Base-by-base conservation (phyloP, 495 filamentous ascomycete genomes). In the Penicillium flavigenum region DNA sequence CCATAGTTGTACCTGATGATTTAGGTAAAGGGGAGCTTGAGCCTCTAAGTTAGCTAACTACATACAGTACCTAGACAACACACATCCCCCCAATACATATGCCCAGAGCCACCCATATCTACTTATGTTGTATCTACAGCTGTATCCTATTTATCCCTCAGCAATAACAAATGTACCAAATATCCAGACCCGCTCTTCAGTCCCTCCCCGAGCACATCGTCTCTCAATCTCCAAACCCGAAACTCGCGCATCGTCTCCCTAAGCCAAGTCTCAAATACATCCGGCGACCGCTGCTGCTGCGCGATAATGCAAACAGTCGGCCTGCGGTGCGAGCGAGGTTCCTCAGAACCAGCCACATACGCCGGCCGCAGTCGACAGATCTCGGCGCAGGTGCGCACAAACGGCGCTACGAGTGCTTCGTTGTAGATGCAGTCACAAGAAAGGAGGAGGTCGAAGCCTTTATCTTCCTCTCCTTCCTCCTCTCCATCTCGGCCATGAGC, bases 351-450 rank as follows among this genome's bases (percentile, higher is more conserved):
- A 2, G 56, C 19, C 1, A 54, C 38, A 27, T 73, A 72, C 0
- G 59, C 57, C 14, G 72, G 65, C 19, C 84, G 70, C 2, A 93
- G 68, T 19, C 73, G 70, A 72, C 92, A 96, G 26, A 84, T 76
- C 55, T 93, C 88, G n/a, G 79, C 83, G 72, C 92, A 97, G 0
- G 91, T 88, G 48, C 85, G 77, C n/a, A 96, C 88, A 19, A 97
- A 83, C 1, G 91, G 90, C 34, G 83, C 75, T 16, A 97, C 84
- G 4, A 98, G 81, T 5, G 86, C 79, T 60, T 96, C 90, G 68
- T 93, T 92, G 74, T 94, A 96, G 68, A 96, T 87, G 63, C 90
- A 95, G 66, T 95, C 91, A 71, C 90, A 95, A 5, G 92, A 90
- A 19, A 92, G 69, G 4, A 96, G 78, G 3, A 81, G 74, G 58